Conservation (phyloP, 1,284 basidiomycete species). For the Retiboletus flavoniger region DNA sequence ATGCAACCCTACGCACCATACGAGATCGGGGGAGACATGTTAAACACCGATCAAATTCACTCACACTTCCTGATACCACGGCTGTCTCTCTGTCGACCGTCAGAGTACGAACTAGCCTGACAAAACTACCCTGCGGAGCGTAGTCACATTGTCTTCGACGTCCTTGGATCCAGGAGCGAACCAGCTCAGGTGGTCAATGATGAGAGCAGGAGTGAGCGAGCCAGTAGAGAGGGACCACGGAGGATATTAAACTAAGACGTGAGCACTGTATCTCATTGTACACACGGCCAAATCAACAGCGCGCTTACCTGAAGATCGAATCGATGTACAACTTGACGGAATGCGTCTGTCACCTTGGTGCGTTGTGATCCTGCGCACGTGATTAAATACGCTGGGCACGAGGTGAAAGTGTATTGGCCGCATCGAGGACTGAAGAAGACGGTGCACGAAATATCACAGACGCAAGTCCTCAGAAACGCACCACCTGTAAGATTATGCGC, state of each 20-base stretch:
- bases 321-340: slow-evolving; percentile 82
- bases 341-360: slow-evolving; percentile 53
- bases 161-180: slow-evolving; percentile 61
- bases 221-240: slow-evolving; percentile 50
- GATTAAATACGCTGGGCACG: slow-evolving; percentile 68
- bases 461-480: slow-evolving; percentile 24
- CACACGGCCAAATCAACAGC: neutral
- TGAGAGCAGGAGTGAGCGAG: slow-evolving; percentile 63
- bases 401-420: slow-evolving; percentile 58
- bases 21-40: neutral
- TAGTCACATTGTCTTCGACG: slow-evolving; percentile 60
- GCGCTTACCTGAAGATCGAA: slow-evolving; percentile 67
- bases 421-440: too few relatives aligned
- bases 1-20: slow-evolving; percentile 41
- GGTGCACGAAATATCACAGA: neutral
- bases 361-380: slow-evolving; percentile 61
- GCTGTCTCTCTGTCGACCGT: slow-evolving; percentile 68
- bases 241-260: slow-evolving; percentile 45
- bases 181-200: slow-evolving; percentile 86
- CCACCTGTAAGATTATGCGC: slow-evolving; percentile 71
- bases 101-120: slow-evolving; percentile 68
- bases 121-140: slow-evolving; percentile 62
- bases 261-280: neutral
- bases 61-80: slow-evolving; percentile 72
- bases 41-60: slow-evolving; percentile 11